Percentiles rank a stretch among this genome's conserved stretches.
phyloP scores from a whole-genome alignment of 176 grass and related monocot species.

The Phoenix dactylifera region DNA sequence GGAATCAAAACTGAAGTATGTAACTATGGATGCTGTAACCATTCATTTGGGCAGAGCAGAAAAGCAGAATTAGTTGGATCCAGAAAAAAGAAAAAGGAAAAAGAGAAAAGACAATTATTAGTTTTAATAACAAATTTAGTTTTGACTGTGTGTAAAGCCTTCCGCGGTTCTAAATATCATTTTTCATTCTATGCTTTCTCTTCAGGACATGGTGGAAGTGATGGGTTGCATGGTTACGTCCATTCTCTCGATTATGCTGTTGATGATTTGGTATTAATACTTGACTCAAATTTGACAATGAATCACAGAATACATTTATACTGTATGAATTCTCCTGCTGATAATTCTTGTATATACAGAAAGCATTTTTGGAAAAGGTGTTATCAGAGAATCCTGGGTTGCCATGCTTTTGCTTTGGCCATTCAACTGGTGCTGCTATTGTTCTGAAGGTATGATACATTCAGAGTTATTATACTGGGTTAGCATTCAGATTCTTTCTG shows the following conservation, averaged over 20 bases:
- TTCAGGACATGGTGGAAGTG: constrained; percentile 83
- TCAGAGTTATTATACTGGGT: no score
- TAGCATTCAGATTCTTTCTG: constrained; percentile 2
- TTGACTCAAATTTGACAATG: neutral
- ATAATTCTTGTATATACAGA: constrained; percentile 29
- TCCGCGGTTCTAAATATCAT: neutral
- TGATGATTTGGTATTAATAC: constrained; percentile 49
- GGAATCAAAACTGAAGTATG: no score
- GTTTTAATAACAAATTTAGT: no score
- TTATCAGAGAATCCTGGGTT: constrained; percentile 46
- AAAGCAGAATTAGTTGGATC: no score
- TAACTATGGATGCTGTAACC: no score
- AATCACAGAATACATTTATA: no score
- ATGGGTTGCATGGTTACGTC: constrained; percentile 86
- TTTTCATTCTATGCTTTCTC: constrained; percentile 2
- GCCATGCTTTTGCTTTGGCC: constrained; percentile 83
- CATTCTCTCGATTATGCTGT: constrained; percentile 84
- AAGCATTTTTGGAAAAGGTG: constrained; percentile 73
- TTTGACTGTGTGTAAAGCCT: no score
- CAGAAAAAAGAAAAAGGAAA: no score
- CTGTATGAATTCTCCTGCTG: no score
- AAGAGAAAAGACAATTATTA: no score
- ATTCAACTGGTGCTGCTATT: constrained; percentile 87
- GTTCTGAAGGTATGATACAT: constrained; percentile 52
- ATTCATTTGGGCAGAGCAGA: no score